Evolutionary conservation across 1,284 basidiomycete species (phyloP), one percentile per base, ranked within the genome.

Genomic region (Marasmius tenuissimus): DNA sequence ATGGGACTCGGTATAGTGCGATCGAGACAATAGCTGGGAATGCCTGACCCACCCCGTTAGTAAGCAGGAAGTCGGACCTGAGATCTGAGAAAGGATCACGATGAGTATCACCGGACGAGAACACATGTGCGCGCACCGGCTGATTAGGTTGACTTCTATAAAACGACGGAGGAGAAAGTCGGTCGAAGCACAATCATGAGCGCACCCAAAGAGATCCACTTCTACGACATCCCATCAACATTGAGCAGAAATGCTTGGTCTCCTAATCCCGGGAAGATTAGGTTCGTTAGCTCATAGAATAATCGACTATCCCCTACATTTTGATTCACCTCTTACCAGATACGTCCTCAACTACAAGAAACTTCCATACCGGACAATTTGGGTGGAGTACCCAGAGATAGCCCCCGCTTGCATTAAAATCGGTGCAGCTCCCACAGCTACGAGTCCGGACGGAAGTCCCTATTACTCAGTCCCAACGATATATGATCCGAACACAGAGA

Each of bases 401-500:
- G 9, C 45, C 5, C 61, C 27, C 5, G 22, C 7, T n/a, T n/a
- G 47, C 14, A 55, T 48, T n/a, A 48, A 52, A 35, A 16, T 50
- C 14, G n/a, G 40, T 4, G 42, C 34, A 12, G 6, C n/a, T n/a
- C 50, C 59, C 1, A 16, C 51, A 12, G 39, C 18, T 37, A n/a
- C 22, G 14, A 57, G 38, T 16, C 18, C 60, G 6, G 60, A 61
- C 22, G 60, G 55, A 7, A 61, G 27, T 16, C 60, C 60, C 4
- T 35, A 38, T 3, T 57, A 61, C 55, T 49, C 60, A 4, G 14
- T 61, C 33, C 60, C 60, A 5, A 10, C 57, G 33, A 37, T 61
- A 27, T 68, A 75, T 40, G 45, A 42, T 4, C 58, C 63, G 16
- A 11, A 73, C n/a, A 37, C 38, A 38, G 52, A 39, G n/a, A 39